Evolutionary conservation across 2,329 filamentous ascomycete species (phyloP), one percentile per base, ranked within the genome.

Genomic region (Stachybotrys elegans): DNA sequence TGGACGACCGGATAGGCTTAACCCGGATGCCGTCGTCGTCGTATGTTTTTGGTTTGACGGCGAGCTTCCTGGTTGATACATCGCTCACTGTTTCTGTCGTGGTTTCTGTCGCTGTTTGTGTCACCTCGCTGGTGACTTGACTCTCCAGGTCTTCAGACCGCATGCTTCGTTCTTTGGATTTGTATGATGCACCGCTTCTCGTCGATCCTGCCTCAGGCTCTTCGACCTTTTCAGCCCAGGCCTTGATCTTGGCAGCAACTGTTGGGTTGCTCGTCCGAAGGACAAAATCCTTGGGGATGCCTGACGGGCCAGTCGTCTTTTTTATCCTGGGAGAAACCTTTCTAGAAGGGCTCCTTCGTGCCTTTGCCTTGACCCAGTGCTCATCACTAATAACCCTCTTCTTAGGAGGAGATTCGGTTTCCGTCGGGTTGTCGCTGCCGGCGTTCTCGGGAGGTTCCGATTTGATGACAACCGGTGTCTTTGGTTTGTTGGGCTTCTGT

Each of bases 301-400:
- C 67, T 8, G 48, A 48, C 1, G 54, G 57, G 11, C 44, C 54
- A 13, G 53, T 48, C 5, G 55, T 45, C 40, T 61, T 61, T 36
- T 58, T 59, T 4, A 52, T 50, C 46, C 65, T 63, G 2, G 68
- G 67, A 3, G 69, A 63, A 12, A 61, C 59, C 48, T 63, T 69
- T 47, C 66, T 70, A 1, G 71, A 62, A 8, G 73, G 65, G 45
- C 63, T 73, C 46, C 71, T 74, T 48, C 73, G 76, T 47, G 72
- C 75, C 48, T 75, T 78, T 62, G 67, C 63, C 47, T 81, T 83
- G 66, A 81, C 81, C 87, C 92, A 97, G 67, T 95, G 88, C 43
- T 87, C 86, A 67, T 97, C 92, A 61, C 91, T 96, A 48, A 96
- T 81, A 43, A 97, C 88, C 50, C 91, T 81, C 73, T 95, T 96